Evolutionary conservation across 176 grass and related monocot genomes (phyloP), one percentile per base, ranked within the genome.

Genomic region (Paspalum notatum): DNA sequence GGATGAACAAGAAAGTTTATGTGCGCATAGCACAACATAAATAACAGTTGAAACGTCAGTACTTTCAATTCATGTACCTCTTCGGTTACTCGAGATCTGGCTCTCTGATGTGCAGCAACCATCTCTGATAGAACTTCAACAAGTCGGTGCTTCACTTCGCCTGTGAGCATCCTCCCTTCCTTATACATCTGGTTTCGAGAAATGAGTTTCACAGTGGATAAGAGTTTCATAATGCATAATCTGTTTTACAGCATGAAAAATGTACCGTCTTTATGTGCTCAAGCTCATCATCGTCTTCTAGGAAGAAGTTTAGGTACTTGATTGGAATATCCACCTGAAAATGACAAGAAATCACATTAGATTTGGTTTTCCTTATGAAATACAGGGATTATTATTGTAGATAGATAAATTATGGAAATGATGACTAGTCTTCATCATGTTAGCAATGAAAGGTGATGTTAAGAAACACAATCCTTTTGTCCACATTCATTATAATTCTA

Each of bases 251-350:
- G 55, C 55, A 58, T 24, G 55, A 22, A 58, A 58, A 58, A 58
- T 58, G 55, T 90, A 93, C 93, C 91, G 93, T 92, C 85, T 73
- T 93, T 74, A 93, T 87, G 60, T 81, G 67, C 40, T 84, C 76
- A 6, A 97, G 94, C 72, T 91, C 88, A 20, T 82, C 83, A 61
- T 93, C 91, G 49, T 97, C 91, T 49, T 97, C 94, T 59, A 97
- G 91, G 83, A 97, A 93, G 91, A 97, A 93, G 88, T 85, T 84
- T 42, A 97, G 75, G 65, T 89, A 97, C 46, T 93, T 97, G 43
- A 93, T 70, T 61, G 94, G 74, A 76, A 97, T 88, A 89, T 97
- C 94, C 74, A 93, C 94, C 91, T 93, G 55, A 80, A 74, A 62
- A 77, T 26, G 26, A 80, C 4, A n/a, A n/a, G n/a, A n/a, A n/a